Percentiles rank a stretch among this genome's conserved stretches.
phyloP scores from a whole-genome alignment of 495 filamentous ascomycete genomes.

The Aspergillus nidulans region DNA sequence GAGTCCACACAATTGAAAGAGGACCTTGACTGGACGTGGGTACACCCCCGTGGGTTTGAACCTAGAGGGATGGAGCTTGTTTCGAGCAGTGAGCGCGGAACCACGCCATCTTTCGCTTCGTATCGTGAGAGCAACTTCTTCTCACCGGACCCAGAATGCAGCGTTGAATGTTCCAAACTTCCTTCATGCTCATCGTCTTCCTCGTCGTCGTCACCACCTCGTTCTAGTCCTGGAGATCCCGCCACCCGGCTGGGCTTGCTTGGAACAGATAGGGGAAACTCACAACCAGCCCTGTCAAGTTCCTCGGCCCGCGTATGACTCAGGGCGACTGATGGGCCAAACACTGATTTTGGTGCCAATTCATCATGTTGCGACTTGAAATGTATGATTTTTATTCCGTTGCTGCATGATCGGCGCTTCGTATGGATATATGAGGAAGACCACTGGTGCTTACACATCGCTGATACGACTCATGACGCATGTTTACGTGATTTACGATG shows the following conservation, averaged over 20 bases:
- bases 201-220: neutral
- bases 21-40: slow-evolving; percentile 1
- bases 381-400: neutral
- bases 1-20: slow-evolving; percentile 1
- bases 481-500: slow-evolving; percentile 4
- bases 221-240: neutral
- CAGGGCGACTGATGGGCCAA: slow-evolving; percentile 24
- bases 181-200: neutral
- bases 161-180: neutral
- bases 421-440: neutral
- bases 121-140: neutral
- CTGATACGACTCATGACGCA: slow-evolving; percentile 6
- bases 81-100: slow-evolving; percentile 24
- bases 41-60: neutral
- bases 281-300: slow-evolving; percentile 18
- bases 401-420: slow-evolving; percentile 1
- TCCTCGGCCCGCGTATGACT: slow-evolving; percentile 28
- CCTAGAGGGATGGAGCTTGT: neutral
- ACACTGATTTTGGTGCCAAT: slow-evolving; percentile 12
- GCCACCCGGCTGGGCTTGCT: slow-evolving; percentile 20
- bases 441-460: neutral
- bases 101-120: slow-evolving; percentile 1
- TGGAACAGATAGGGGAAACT: slow-evolving; percentile 14
- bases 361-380: slow-evolving; percentile 1
- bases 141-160: slow-evolving; percentile 9